phyloP scores from a whole-genome alignment of 2,329 filamentous ascomycete species.

The Fusarium siculi region DNA sequence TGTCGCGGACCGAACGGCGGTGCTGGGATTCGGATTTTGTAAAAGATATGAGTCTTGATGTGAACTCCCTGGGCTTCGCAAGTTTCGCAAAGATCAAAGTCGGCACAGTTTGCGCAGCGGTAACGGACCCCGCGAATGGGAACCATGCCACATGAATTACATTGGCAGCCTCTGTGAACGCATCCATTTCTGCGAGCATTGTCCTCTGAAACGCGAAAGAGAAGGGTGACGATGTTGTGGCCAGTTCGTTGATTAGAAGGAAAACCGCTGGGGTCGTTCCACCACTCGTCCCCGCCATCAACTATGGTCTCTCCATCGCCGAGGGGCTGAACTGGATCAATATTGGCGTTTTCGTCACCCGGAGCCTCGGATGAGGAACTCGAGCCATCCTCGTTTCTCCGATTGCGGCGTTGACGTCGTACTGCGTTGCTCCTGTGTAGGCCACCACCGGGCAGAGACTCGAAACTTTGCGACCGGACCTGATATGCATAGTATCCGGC shows the following conservation, averaged over 20 bases:
- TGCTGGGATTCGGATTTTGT: conserved; percentile 92
- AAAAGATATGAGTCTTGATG: conserved; percentile 93
- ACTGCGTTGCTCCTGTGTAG: conserved; percentile 76
- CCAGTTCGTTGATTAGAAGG: conserved; percentile 65
- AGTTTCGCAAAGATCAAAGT: conserved; percentile 94
- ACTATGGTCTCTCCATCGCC: conserved; percentile 54
- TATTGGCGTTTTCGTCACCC: conserved; percentile 58
- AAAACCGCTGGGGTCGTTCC: conserved; percentile 56
- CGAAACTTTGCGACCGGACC: conserved; percentile 42
- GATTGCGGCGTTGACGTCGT: conserved; percentile 59
- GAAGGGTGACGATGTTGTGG: conserved; percentile 83
- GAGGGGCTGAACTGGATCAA: conserved; percentile 43
- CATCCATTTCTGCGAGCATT: conserved; percentile 89
- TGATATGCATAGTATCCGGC: conserved; percentile 69
- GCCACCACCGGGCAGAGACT: conserved; percentile 45
- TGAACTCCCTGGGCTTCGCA: conserved; percentile 86
- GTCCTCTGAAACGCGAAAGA: conserved; percentile 94
- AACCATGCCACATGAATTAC: conserved; percentile 86
- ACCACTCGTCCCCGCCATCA: conserved; percentile 63
- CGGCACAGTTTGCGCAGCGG: conserved; percentile 93
- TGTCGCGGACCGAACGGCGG: conserved; percentile 85
- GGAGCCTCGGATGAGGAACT: conserved; percentile 55
- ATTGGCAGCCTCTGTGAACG: conserved; percentile 91
- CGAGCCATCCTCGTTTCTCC: conserved; percentile 52
- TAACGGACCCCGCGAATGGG: conserved; percentile 94